Percentiles rank a stretch among this genome's conserved stretches.
These are phyloP conservation scores for Candida taoyuanica DNA, from an alignment of 805 yeast species.

Conservation along the genomic window DNA sequence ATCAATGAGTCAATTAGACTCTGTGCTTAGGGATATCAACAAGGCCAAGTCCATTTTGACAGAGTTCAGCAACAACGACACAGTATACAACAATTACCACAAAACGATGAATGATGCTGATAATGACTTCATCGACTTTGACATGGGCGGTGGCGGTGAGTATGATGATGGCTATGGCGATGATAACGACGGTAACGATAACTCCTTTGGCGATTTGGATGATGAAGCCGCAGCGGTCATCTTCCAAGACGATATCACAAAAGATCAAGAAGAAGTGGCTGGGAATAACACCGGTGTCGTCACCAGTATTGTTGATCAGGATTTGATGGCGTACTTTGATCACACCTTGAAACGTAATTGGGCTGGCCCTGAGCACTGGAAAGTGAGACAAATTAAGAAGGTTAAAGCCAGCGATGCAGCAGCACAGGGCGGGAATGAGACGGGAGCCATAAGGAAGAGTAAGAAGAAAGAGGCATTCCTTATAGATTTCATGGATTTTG, in stretches of 20 bases:
- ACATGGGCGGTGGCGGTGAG: conserved; percentile 62
- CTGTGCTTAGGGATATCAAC: conserved; percentile 41
- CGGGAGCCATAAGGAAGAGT: conserved; percentile 6
- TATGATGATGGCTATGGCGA: conserved; percentile 19
- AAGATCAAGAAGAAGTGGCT: conserved; percentile 16
- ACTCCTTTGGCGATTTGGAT: conserved; percentile 15
- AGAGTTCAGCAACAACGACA: conserved; percentile 8
- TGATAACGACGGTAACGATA: conserved; percentile 18
- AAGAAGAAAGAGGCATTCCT: conserved; percentile 31
- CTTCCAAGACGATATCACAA: conserved; percentile 18
- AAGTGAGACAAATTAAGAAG: conserved; percentile 53
- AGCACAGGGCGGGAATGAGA: conserved; percentile 1
- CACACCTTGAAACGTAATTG: conserved; percentile 63
- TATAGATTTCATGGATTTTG: conserved; percentile 38
- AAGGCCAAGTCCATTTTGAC: conserved; percentile 25
- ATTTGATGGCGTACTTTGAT: conserved; percentile 77
- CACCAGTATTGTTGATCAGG: conserved; percentile 43
- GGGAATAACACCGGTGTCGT: conserved; percentile 16
- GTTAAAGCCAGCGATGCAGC: conserved; percentile 1
- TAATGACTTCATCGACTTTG: conserved; percentile 45
- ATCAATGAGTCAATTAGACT: conserved; percentile 45
- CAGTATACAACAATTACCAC: conserved; percentile 1
- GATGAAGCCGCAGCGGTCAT: conserved; percentile 18
- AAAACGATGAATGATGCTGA: neutral
- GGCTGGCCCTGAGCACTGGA: conserved; percentile 96